These are phyloP conservation scores for Solanum dulcamara DNA, from an alignment of 257 asterid genomes.

Conservation along the genomic window DNA sequence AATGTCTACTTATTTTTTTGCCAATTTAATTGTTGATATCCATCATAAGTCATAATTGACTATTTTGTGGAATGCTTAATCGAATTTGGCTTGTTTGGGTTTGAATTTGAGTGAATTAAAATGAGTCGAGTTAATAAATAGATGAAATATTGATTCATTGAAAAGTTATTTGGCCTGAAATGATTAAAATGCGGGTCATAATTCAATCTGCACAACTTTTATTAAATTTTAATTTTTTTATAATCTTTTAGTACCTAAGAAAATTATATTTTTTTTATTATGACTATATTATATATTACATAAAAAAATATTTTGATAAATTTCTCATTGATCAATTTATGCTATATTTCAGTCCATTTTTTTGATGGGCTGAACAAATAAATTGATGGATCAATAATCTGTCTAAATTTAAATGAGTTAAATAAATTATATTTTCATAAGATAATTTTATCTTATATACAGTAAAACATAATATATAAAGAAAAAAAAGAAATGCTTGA, in stretches of 20 bases:
- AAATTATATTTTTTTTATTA: no score
- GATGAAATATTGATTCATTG: neutral
- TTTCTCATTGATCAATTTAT: neutral
- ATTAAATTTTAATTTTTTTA: no score
- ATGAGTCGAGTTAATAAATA: no score
- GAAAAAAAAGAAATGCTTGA: neutral
- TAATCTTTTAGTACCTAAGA: neutral
- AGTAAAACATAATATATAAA: no score
- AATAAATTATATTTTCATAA: no score
- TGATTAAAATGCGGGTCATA: neutral
- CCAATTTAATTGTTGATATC: neutral
- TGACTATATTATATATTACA: neutral
- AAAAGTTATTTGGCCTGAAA: neutral
- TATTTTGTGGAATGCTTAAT: neutral
- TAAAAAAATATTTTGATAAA: no score
- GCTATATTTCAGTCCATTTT: neutral
- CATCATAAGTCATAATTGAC: neutral
- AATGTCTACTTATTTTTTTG: no score
- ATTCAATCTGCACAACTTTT: no score
- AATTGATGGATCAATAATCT: neutral
- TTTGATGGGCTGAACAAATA: no score
- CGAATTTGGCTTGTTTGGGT: neutral
- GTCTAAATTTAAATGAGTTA: neutral
- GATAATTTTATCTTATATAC: no score
- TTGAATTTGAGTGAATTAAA: no score